Percentiles rank a stretch among this genome's conserved stretches.
Evolutionary conservation across 2,329 filamentous ascomycete species (phyloP).

Genomic region (Chalaropsis thielavioides): DNA sequence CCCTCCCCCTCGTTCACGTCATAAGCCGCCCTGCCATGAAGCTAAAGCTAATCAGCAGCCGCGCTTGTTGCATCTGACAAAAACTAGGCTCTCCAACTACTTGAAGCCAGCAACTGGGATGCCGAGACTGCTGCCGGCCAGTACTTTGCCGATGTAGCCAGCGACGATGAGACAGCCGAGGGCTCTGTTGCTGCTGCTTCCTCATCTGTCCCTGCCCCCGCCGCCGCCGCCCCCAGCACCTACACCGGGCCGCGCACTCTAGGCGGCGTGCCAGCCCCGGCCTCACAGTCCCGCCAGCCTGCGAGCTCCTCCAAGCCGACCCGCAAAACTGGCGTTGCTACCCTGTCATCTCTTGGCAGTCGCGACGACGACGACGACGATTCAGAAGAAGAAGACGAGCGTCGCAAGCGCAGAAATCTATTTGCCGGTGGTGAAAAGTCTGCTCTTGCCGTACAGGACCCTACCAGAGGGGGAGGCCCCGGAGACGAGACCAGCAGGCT

Average conservation of each 20-base stretch:
- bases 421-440: slow-evolving; percentile 82
- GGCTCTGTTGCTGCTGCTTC: slow-evolving; percentile 27
- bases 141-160: slow-evolving; percentile 40
- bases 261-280: slow-evolving; percentile 45
- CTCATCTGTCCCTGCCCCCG: slow-evolving; percentile 19
- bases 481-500: slow-evolving; percentile 27
- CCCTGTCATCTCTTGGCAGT: slow-evolving; percentile 37
- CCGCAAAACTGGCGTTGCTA: slow-evolving; percentile 47
- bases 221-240: slow-evolving; percentile 23
- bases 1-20: not conserved
- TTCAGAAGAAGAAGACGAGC: slow-evolving; percentile 41
- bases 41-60: not conserved
- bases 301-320: slow-evolving; percentile 27
- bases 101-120: slow-evolving; percentile 52
- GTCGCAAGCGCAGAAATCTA: slow-evolving; percentile 49
- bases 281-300: slow-evolving; percentile 21
- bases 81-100: slow-evolving; percentile 49
- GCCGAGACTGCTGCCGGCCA: slow-evolving; percentile 46
- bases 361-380: slow-evolving; percentile 36
- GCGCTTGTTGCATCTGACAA: not conserved
- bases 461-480: slow-evolving; percentile 29
- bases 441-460: slow-evolving; percentile 52
- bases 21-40: not conserved
- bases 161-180: slow-evolving; percentile 28
- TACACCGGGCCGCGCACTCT: slow-evolving; percentile 50